Conservation (phyloP, 495 filamentous ascomycete species). For the Penicillium taxi region DNA sequence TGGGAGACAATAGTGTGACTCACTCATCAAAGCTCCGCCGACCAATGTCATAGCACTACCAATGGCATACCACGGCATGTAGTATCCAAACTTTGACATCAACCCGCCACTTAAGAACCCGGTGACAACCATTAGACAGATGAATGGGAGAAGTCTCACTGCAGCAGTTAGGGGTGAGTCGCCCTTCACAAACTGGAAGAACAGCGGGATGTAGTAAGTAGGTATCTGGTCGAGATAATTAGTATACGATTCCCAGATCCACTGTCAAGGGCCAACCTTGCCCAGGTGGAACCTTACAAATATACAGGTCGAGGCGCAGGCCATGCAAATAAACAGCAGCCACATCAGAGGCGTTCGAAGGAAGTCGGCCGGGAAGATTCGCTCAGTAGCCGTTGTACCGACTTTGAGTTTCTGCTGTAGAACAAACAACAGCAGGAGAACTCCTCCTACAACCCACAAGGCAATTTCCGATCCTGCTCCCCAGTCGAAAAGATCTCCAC, state of each 20-base stretch:
- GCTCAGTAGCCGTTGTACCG: conserved; percentile 37
- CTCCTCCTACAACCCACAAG: conserved; percentile 42
- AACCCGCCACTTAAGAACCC: conserved; percentile 43
- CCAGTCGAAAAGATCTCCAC: conserved; percentile 49
- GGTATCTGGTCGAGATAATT: conserved; percentile 6
- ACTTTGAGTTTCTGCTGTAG: conserved; percentile 46
- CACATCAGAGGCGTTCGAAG: conserved; percentile 14
- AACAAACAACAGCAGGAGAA: conserved; percentile 41
- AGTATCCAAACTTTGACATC: conserved; percentile 43
- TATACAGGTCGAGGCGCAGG: conserved; percentile 8
- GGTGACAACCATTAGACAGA: conserved; percentile 41
- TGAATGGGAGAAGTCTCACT: conserved; percentile 52
- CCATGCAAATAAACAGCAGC: conserved; percentile 27
- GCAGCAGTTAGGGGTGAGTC: conserved; percentile 44
- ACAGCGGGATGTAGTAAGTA: conserved; percentile 42
- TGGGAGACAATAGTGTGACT: not conserved
- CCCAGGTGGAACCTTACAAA: conserved; percentile 8
- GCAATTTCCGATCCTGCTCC: conserved; percentile 44
- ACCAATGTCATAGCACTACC: conserved; percentile 40
- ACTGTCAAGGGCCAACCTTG: too few species aligned
- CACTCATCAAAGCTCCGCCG: conserved; percentile 47
- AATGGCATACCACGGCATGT: conserved; percentile 52
- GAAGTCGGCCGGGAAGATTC: conserved; percentile 50
- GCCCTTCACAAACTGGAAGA: conserved; percentile 50
- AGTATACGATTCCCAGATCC: too few species aligned